Conservation (phyloP, 345 rosid species). For the Salix exigua region DNA sequence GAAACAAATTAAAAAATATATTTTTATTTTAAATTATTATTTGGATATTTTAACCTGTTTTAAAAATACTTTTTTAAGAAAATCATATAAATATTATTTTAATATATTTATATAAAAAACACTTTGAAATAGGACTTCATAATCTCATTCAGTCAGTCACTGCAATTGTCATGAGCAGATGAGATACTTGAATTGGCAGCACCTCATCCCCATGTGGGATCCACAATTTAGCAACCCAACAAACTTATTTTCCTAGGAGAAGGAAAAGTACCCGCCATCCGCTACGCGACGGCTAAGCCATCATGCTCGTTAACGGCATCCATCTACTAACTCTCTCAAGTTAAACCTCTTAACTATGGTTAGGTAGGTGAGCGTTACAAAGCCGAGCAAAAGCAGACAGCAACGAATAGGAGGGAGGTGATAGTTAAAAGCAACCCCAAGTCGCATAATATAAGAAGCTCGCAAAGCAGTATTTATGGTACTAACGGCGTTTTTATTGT, state of each 20-base stretch:
- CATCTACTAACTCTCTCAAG: constrained; percentile 11
- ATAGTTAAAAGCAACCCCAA: constrained; percentile 20
- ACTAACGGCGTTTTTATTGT: constrained; percentile 34
- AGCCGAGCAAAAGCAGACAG: constrained; percentile 1
- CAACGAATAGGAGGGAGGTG: constrained; percentile 10
- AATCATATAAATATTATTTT: too few relatives aligned
- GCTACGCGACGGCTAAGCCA: not conserved
- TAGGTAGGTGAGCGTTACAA: constrained; percentile 24
- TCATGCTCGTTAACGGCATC: not conserved
- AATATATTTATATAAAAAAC: too few relatives aligned
- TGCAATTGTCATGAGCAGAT: too few relatives aligned
- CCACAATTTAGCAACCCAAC: not conserved
- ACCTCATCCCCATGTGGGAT: not conserved
- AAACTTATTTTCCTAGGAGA: not conserved
- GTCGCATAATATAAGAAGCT: constrained; percentile 43
- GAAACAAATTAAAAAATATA: too few relatives aligned
- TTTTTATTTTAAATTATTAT: too few relatives aligned
- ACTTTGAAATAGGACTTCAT: too few relatives aligned
- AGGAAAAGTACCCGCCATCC: not conserved
- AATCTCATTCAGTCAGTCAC: too few relatives aligned
- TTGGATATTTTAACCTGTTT: too few relatives aligned
- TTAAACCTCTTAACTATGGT: constrained; percentile 35
- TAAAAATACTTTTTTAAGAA: too few relatives aligned
- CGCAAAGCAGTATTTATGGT: constrained; percentile 20
- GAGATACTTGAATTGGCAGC: not conserved